Base-by-base conservation (phyloP, 1,139 yeast genomes). In the Pichia inconspicua region DNA sequence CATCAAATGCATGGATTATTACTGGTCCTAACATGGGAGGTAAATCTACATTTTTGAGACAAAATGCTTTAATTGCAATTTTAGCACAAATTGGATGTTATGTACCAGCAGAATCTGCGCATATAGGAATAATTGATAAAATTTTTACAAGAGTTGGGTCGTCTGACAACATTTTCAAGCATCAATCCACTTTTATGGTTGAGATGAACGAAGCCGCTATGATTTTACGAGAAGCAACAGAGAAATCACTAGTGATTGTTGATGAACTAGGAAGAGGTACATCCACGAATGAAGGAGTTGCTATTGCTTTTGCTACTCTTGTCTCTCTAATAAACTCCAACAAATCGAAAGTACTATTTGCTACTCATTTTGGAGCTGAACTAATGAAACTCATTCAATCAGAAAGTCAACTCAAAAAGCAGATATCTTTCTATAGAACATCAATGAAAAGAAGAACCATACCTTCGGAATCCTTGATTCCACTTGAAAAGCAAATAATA, bases 21-120 rank as follows among this genome's bases (percentile, higher is more conserved):
- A 82, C 96, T 0, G 98, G 98, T 0, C 97, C 97, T 1, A 92
- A 92, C 61, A 92, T 92, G 97, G 97, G 97, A 4, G 98, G 98
- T 0, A 92, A 92, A 60, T 85, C 96, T 41, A 90, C 97, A 0
- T 92, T 79, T 59, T 67, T 92, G 45, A 74, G 97, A 43, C 97
- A 90, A 57, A 85, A 84, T 60, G 97, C 97, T 0, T 66, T 89
- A 15, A 85, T 88, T 43, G 82, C 82, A 0, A 82, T 92, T 42
- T 61, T 92, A 57, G 95, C 96, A 0, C 98, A 92, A 59, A 83
- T 87, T 28, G 98, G 98, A 0, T 78, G 84, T 38, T 90, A 74
- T 66, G 95, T 90, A 0, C 97, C 98, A 0, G 96, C 96, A 1
- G 63, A 67, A 7, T 63, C 64, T 22, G 96, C 96, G 0, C 73